These are phyloP conservation scores for Flagelloscypha sp. DNA, from an alignment of 768 basidiomycete genomes.

Conservation along the genomic window DNA sequence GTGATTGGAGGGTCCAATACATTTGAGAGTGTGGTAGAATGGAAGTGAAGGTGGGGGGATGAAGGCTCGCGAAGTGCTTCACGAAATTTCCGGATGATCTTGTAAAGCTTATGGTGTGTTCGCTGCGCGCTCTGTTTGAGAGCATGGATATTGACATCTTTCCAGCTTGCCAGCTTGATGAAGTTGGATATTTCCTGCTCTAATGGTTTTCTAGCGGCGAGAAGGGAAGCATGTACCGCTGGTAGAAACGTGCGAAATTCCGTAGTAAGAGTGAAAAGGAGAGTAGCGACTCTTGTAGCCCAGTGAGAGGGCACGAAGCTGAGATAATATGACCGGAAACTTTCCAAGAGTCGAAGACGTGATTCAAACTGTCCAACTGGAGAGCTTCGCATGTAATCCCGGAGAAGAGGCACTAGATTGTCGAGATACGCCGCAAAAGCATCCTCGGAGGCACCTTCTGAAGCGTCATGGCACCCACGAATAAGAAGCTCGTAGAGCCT, in stretches of 20 bases:
- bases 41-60: slow-evolving; percentile 27
- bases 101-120: slow-evolving; percentile 88
- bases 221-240: slow-evolving; percentile 39
- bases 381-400: slow-evolving; percentile 65
- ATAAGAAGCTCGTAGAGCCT: slow-evolving; percentile 73
- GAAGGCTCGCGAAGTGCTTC: slow-evolving; percentile 75
- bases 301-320: slow-evolving; percentile 24
- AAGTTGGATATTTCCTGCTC: slow-evolving; percentile 79
- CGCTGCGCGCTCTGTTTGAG: slow-evolving; percentile 84
- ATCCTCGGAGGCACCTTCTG: slow-evolving; percentile 24
- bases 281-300: slow-evolving; percentile 36
- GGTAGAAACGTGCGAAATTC: slow-evolving; percentile 59
- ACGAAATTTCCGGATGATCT: slow-evolving; percentile 86
- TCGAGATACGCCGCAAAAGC: slow-evolving; percentile 46
- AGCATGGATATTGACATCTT: slow-evolving; percentile 91
- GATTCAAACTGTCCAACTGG: slow-evolving; percentile 78
- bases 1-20: no score
- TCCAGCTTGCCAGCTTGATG: slow-evolving; percentile 97
- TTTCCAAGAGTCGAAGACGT: slow-evolving; percentile 58
- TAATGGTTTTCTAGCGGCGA: slow-evolving; percentile 45
- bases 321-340: slow-evolving; percentile 51
- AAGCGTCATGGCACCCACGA: slow-evolving; percentile 48
- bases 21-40: no score
- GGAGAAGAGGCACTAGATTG: slow-evolving; percentile 66
- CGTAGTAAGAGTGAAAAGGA: slow-evolving; percentile 52